Conservation (phyloP, 2,329 filamentous ascomycete species). For the Ambrosiella xylebori region DNA sequence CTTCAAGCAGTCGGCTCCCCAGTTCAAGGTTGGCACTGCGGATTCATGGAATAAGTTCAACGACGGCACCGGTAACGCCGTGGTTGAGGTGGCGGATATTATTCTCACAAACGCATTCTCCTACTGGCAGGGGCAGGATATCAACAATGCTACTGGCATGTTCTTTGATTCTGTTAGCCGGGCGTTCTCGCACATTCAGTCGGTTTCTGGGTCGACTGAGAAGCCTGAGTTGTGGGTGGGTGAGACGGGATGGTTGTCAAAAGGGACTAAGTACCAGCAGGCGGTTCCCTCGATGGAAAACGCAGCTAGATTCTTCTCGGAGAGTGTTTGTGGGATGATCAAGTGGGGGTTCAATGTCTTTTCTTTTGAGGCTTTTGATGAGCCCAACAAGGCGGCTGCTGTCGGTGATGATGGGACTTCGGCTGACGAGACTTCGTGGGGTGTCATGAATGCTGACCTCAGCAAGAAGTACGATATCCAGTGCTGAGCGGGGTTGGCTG, state of each 20-base stretch:
- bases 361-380: constrained; percentile 59
- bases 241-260: constrained; percentile 50
- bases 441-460: constrained; percentile 44
- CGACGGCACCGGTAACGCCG: constrained; percentile 48
- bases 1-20: constrained; percentile 37
- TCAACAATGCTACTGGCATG: constrained; percentile 35
- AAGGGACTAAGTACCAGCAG: constrained; percentile 41
- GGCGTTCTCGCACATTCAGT: constrained; percentile 45
- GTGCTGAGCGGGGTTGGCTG: constrained; percentile 13
- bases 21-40: constrained; percentile 45
- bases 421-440: constrained; percentile 52
- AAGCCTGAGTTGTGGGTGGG: constrained; percentile 50
- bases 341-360: constrained; percentile 52
- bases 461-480: constrained; percentile 32
- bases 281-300: constrained; percentile 43
- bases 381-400: constrained; percentile 51
- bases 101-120: constrained; percentile 51
- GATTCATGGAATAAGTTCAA: constrained; percentile 59
- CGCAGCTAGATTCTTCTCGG: constrained; percentile 41
- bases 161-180: constrained; percentile 53
- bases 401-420: constrained; percentile 44
- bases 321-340: constrained; percentile 45
- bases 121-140: constrained; percentile 51
- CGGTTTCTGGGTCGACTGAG: constrained; percentile 31
- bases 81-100: constrained; percentile 43